Base-by-base conservation (phyloP, 371 early-diverging fungal species). In the Actinomortierella ambigua region DNA sequence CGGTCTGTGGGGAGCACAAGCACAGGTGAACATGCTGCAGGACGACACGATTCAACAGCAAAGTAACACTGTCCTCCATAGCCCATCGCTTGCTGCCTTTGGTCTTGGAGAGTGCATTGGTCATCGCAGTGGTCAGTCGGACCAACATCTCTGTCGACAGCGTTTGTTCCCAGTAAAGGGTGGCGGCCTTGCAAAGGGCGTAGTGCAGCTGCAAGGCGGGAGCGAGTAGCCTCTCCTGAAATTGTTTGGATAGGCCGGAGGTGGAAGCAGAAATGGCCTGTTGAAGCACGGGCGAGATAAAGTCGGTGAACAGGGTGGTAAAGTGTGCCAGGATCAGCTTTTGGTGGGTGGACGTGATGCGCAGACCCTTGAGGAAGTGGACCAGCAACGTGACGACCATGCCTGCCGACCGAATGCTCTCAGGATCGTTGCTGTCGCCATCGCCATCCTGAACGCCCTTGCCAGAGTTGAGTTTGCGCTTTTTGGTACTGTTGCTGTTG, bases 141-240 rank as follows among this genome's bases (percentile, higher is more conserved):
- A 43, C 52, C 39, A 29, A 52, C 1, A 15, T 17, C 18, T 20
- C 59, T 50, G 17, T 17, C 11, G 27, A 60, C 44, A 51, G 77
- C 13, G 24, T 53, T 14, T 60, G 53, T 1, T 61, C 26, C 62
- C 80, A 78, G 53, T 84, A 86, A 3, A 82, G 81, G 4, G 67
- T 78, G 39, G 84, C 78, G 1, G 64, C 75, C 14, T 67, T 79
- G 28, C 65, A 76, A n/a, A 86, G 63, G 1, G 80, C 65, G 22
- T 77, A 75, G 55, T 86, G 85, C 6, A 84, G 57, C 48, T 79
- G 79, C 20, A 86, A 57, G 3, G 86, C 83, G 1, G 86, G 84
- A 6, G 79, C 64, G 18, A 77, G 15, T 6, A 64, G 46, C 46
- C 57, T 22, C 42, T 47, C 6, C 52, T 68, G 71, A 59, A 68